Evolutionary conservation across 805 yeast species (phyloP), one percentile per base, ranked within the genome.

Genomic region (Cyberlindnera veronae): DNA sequence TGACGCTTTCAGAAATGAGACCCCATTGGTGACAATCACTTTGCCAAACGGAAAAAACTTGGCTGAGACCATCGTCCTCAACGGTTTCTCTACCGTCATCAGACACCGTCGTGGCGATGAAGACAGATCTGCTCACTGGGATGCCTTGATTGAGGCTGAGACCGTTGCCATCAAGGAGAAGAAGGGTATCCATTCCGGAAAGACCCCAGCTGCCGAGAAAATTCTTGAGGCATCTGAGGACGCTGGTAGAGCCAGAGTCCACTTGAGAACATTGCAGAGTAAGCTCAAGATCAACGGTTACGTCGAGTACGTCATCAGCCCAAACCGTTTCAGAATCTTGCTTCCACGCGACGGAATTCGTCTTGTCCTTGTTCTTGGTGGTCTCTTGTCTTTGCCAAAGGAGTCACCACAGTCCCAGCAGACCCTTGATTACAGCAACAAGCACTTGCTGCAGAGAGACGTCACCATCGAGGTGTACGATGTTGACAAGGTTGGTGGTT

Each of bases 221-320:
- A 62, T 78, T 23, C 84, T 84, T 24, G 91, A 88, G 58, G 95
- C 95, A 5, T 81, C 91, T 16, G 95, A 85, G 58, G 76, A 74
- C 50, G 69, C 73, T 6, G 66, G 79, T 30, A 77, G 86, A 54
- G 88, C 96, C 24, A 79, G 79, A 46, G 79, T 90, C 6, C 85
- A 80, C 54, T 68, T 84, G 53, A 74, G 83, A 44, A 77, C 87
- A 3, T 75, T 87, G 50, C 77, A 74, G 55, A 77, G 81, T 49
- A 81, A 82, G 64, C 71, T 77, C 19, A 70, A 75, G 42, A 72
- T 85, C 37, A 65, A 79, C 10, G 93, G 82, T 31, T 72, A 77
- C 46, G 88, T 87, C 20, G 95, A 88, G 48, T 79, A 71, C 54
- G 80, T 87, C 32, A 67, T 79, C 17, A 66, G 82, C n/a, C 80